Evolutionary conservation across 2,329 filamentous ascomycete genomes (phyloP), one percentile per base, ranked within the genome.

Genomic region (Fusarium cicatricum): DNA sequence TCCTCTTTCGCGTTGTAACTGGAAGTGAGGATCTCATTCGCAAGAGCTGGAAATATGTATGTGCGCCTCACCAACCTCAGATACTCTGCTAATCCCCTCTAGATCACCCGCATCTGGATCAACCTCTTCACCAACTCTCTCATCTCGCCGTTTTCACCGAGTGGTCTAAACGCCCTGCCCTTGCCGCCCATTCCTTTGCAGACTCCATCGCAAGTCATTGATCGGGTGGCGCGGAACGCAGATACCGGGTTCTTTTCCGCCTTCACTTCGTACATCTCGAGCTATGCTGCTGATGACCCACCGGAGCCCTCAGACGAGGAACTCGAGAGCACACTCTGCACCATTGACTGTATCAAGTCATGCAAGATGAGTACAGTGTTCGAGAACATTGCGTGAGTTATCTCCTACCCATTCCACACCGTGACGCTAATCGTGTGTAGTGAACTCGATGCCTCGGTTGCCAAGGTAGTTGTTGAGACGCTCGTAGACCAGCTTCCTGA

Each of bases 251-350:
- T 99, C 43, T 92, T 99, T 72, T 97, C 93, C 4, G 92, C 94
- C 1, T 91, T 99, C 68, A 96, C 94, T 1, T 96, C 91, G 5
- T 99, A 98, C 70, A 92, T 99, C 28, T 96, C 93, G n/a, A 98
- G 94, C 73, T 98, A 99, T 72, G 95, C 96, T 36, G 96, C 95
- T 11, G 95, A 98, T 74, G 95, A 99, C 70, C 95, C 95, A 11
- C 95, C 95, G 0, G 95, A 99, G 76, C 95, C 95, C 3, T 98
- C 95, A 2, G 92, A 98, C 62, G 94, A 98, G 72, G 95, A 99
- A 73, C 82, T 99, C 26, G 95, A 99, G 70, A 97, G 95, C 71
- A 98, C 95, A 0, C 80, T 99, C 10, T 95, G 91, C 71, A 94
- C 95, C 1, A 90, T 97, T 3, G 95, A 98, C 72, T 99, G 94